Evolutionary conservation across 2,329 filamentous ascomycete genomes (phyloP), one percentile per base, ranked within the genome.

Genomic region (Colletotrichum sp.): DNA sequence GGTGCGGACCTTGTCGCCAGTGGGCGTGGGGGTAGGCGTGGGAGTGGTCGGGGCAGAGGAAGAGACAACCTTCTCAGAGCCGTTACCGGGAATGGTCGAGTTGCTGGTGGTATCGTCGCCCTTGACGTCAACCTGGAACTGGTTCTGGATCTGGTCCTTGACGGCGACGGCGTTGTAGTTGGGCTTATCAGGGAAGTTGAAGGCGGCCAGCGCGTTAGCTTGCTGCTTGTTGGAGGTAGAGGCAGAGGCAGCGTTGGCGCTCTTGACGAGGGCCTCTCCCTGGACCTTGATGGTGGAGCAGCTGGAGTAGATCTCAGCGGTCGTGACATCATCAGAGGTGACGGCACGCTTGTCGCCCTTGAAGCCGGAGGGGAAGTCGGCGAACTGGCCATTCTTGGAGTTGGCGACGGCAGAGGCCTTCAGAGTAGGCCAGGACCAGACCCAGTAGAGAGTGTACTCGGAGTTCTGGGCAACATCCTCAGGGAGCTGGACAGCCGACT

Each of bases 371-470:
- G 86, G 84, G 73, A 84, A 89, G 71, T 84, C 83, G 26, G 87
- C 85, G 70, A 84, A 88, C 72, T 84, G 82, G 32, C 87, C 85
- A 76, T 84, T 78, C 76, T 81, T 81, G 62, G 84, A 86, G 24
- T 80, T 81, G 18, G 84, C 81, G 43, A 84, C 79, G 77, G 89
- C 84, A 75, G 83, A 85, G 78, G 81, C 84, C 77, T 82, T 83
- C 52, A 92, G 87, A 16, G 91, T 93, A 4, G 94, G 93, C 95
- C 96, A 99, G 84, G 98, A 94, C 97, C 97, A 98, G 61, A 98
- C 93, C 96, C 96, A 98, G 88, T 98, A 98, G 67, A 98, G 85
- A 4, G 95, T 96, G 83, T 96, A 95, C 32, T 89, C 89, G 34
- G 92, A 90, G 59, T 92, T 92, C 12, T 87, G 83, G n/a, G 89